phyloP scores from a whole-genome alignment of 805 yeast genomes.

The Yarrowia sp. region DNA sequence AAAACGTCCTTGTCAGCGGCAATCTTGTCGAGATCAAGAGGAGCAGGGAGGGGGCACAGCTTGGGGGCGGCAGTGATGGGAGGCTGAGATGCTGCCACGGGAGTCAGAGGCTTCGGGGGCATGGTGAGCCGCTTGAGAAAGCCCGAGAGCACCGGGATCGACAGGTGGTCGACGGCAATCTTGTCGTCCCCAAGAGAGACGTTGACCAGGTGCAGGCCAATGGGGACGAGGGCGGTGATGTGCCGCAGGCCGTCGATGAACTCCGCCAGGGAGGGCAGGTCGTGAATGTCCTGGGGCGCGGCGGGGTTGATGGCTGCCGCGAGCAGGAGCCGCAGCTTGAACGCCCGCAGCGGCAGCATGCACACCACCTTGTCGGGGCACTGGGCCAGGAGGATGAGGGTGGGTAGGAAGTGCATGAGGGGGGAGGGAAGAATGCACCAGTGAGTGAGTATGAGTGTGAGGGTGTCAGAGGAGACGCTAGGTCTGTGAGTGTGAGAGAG shows the following conservation, averaged over 20 bases:
- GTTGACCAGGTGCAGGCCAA: neutral
- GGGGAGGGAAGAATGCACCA: neutral
- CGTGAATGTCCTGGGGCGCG: slow-evolving; percentile 7
- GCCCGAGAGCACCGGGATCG: slow-evolving; percentile 12
- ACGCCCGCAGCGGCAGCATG: slow-evolving; percentile 13
- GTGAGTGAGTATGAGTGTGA: neutral
- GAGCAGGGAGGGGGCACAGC: neutral
- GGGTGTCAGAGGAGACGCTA: neutral
- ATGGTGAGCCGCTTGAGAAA: slow-evolving; percentile 13
- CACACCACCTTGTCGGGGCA: slow-evolving; percentile 36
- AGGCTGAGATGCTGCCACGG: neutral
- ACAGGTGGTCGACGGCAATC: slow-evolving; percentile 9
- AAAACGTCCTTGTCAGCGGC: neutral
- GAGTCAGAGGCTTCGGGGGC: neutral
- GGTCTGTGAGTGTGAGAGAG: too few relatives aligned
- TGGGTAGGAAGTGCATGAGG: slow-evolving; percentile 22
- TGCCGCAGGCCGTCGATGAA: slow-evolving; percentile 1
- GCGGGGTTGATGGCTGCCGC: neutral
- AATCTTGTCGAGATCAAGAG: neutral
- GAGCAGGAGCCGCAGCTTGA: slow-evolving; percentile 10
- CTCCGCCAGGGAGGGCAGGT: slow-evolving; percentile 1
- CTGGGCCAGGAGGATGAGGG: slow-evolving; percentile 25
- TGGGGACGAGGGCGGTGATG: slow-evolving; percentile 7
- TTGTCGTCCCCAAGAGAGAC: neutral
- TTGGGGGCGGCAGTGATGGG: neutral